Evolutionary conservation across 73 alveolate genomes (phyloP), one percentile per base, ranked within the genome.

Genomic region (Symbiodinium natans): DNA sequence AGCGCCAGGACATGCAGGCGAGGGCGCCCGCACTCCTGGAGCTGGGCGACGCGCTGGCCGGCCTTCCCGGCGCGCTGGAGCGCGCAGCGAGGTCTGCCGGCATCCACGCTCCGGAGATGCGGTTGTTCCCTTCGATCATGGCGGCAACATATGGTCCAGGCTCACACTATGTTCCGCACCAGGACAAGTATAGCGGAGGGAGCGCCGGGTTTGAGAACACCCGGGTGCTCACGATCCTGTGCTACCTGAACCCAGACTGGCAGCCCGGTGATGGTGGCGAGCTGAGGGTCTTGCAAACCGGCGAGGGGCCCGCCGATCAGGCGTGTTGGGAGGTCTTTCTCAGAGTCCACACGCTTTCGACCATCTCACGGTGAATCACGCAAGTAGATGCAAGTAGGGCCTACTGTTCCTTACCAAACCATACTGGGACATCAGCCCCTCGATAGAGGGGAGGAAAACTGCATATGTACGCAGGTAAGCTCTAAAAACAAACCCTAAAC

Each of bases 181-280:
- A 90, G 95, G 97, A 90, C 88, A 90, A 68, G 88, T 90, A 90
- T 59, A 90, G 97, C n/a, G 97, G 97, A 1, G 97, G 97, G n/a
- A 90, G 97, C 54, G 77, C 87, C 8, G 97, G 97, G 52, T 90
- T 90, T 39, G 97, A 90, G 83, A 90, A 90, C 97, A 90, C 97
- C 2, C 89, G 97, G 82, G 63, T 90, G 97, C 97, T 90, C 56
- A 90, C 97, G 56, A 90, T 90, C 43, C 42, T 90, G n/a, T 90
- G 97, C 48, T 90, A 90, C 77, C 68, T 90, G 54, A 90, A 90
- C 54, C 97, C 97, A n/a, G 82, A 90, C 48, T 90, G 97, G 97
- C 77, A 42, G 29, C 97, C 97, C 17, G 97, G 97, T 23, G 97
- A 90, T 73, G 97, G 97, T 41, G 95, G 95, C 17, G 95, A 89